A percentile compares a stretch with the other conserved stretches of the same genome.
Evolutionary conservation across 1,284 basidiomycete species (phyloP).

Genomic region (Ceratobasidium sp.): DNA sequence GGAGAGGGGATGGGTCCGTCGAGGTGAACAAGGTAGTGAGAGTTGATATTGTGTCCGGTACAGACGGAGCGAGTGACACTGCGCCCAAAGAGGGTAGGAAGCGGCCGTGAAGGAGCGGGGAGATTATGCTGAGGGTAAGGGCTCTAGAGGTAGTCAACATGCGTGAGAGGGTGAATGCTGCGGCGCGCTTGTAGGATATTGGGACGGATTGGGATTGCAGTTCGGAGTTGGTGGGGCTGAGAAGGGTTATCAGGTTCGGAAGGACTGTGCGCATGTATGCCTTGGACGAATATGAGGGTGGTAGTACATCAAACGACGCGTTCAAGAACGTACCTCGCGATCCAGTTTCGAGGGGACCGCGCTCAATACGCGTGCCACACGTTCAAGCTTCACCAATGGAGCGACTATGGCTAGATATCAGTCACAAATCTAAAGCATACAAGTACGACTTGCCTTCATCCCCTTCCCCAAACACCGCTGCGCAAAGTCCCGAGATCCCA

Average conservation of each 20-base stretch:
- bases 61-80: conserved; percentile 41
- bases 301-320: neutral
- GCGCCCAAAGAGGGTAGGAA: conserved; percentile 52
- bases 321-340: conserved; percentile 62
- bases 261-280: conserved; percentile 70
- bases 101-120: conserved; percentile 61
- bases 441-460: conserved; percentile 57
- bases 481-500: conserved; percentile 74
- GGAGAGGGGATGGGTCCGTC: conserved; percentile 78
- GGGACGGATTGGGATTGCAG: conserved; percentile 55
- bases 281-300: conserved; percentile 57
- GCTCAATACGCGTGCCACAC: conserved; percentile 68
- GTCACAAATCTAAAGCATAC: neutral
- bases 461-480: conserved; percentile 74
- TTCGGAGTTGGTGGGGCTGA: conserved; percentile 15
- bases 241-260: conserved; percentile 63
- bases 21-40: conserved; percentile 71
- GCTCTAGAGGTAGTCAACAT: conserved; percentile 62
- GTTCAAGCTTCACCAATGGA: conserved; percentile 74
- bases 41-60: conserved; percentile 58
- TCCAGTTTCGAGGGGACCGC: conserved; percentile 68
- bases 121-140: conserved; percentile 59
- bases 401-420: conserved; percentile 51
- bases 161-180: conserved; percentile 75
- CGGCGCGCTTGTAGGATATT: conserved; percentile 66